Evolutionary conservation across 371 early-diverging fungal genomes (phyloP), one percentile per base, ranked within the genome.

Genomic region (Rhizopus delemar): DNA sequence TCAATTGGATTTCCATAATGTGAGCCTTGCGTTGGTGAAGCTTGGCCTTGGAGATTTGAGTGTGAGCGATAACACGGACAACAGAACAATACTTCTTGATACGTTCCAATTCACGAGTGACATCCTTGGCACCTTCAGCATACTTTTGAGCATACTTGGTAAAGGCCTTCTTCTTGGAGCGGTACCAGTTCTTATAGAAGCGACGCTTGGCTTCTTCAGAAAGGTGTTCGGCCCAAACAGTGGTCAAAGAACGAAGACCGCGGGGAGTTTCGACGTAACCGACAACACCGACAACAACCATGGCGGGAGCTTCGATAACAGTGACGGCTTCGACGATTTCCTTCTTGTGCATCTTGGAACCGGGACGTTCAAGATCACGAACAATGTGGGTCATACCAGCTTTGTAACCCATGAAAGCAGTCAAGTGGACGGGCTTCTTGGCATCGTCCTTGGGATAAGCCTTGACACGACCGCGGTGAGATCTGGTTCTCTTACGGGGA

Each of bases 301-400:
- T 88, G 46, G 99, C 94, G 60, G 99, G 99, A 56, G 98, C 90
- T 84, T 99, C 99, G 70, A 99, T 85, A 76, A 99, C 85, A 64
- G 99, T 98, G 69, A 99, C 99, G 59, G 99, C 98, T 85, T 99
- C 99, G 71, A 99, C 94, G 50, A 99, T 86, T 86, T 99, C 99
- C 92, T 96, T 97, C 94, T 96, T 98, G 93, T 98, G 92, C 88
- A 93, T 92, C 90, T 98, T 66, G 85, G 97, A 95, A 60, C 95
- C 96, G 66, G 97, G 97, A 78, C 96, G 91, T 74, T 97, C 97
- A 76, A 97, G 82, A 79, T 97, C 98, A 73, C 99, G 94, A 63
- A 99, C 96, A 73, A 99, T 91, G 88, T 99, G 99, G 75, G 99
- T 98, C 99, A 99, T 99, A 78, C 99, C 99, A 63, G 99, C 99